Evolutionary conservation across 768 basidiomycete genomes (phyloP), one percentile per base, ranked within the genome.

Genomic region (Sarcomyxa edulis): DNA sequence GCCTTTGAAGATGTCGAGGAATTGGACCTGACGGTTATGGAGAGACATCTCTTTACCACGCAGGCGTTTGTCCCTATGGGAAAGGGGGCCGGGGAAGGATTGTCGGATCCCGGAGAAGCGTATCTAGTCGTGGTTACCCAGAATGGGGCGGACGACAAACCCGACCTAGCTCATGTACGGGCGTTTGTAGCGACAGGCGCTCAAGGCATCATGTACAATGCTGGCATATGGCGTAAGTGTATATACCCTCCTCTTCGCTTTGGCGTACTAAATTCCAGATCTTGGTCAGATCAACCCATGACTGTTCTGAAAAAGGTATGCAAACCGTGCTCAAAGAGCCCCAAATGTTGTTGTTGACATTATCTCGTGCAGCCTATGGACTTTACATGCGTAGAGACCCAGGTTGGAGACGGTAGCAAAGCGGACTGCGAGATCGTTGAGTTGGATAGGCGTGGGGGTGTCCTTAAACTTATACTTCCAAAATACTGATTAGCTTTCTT

Each of bases 51-150:
- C 20, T 85, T 72, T 56, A 94, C 88, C 9, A 95, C 84, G 48
- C 95, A 97, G 57, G 82, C 86, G 5, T 98, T 98, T 59, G 76
- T 97, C 40, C 95, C 96, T 7, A 92, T 98, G 89, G 89, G 91
- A 4, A 59, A 63, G 27, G 77, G 74, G 7, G 14, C 1, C 8
- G 72, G 61, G 28, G 72, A 74, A 46, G 67, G 65, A 21, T 62
- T 74, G 46, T 58, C 46, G 18, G 73, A 75, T 16, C 64, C 74
- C 5, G 74, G 71, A 1, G 59, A 63, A 18, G 58, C 63, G 23
- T 95, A 95, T 56, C 64, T 98, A 30, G 90, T 94, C 8, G 81
- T 95, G 12, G 95, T 92, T 2, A 89, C 91, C 8, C 60, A 83
- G 52, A 91, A 86, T 43, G 88, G 84, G 2, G 47, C 44, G 7